phyloP scores from a whole-genome alignment of 1,284 basidiomycete species.

The Bondarzewia mesenterica region DNA sequence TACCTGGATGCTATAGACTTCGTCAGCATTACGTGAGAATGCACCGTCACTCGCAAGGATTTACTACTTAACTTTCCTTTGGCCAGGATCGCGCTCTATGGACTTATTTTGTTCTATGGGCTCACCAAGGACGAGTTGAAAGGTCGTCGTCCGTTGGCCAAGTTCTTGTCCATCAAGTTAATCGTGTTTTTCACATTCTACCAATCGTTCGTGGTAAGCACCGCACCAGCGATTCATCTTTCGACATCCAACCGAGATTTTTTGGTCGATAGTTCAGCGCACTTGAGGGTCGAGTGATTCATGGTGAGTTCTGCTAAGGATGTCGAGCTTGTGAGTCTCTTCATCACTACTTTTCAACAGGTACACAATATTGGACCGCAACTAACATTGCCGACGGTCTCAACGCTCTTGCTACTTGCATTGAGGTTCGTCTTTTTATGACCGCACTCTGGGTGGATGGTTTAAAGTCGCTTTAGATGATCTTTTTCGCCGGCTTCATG shows the following conservation, averaged over 20 bases:
- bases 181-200: constrained; percentile 85
- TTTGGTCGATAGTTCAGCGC: constrained; percentile 41
- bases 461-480: constrained; percentile 45
- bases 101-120: constrained; percentile 74
- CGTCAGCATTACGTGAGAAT: constrained; percentile 61
- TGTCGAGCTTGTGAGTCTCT: neutral
- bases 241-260: neutral
- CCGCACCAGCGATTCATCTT: neutral
- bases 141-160: constrained; percentile 71
- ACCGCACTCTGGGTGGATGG: neutral
- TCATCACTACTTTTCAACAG: constrained; percentile 20
- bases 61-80: neutral
- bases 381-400: constrained; percentile 78
- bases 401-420: constrained; percentile 72
- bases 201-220: constrained; percentile 61
- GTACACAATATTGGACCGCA: constrained; percentile 69
- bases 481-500: constrained; percentile 72
- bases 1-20: constrained; percentile 71
- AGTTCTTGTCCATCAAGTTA: constrained; percentile 78
- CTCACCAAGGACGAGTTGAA: constrained; percentile 71
- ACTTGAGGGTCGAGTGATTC: constrained; percentile 54
- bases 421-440: constrained; percentile 53
- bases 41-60: neutral
- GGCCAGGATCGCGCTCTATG: constrained; percentile 67
- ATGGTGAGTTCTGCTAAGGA: constrained; percentile 25